Percentiles rank a stretch among this genome's conserved stretches.
Evolutionary conservation across 345 rosid species (phyloP).

Genomic region (Noccaea caerulescens): DNA sequence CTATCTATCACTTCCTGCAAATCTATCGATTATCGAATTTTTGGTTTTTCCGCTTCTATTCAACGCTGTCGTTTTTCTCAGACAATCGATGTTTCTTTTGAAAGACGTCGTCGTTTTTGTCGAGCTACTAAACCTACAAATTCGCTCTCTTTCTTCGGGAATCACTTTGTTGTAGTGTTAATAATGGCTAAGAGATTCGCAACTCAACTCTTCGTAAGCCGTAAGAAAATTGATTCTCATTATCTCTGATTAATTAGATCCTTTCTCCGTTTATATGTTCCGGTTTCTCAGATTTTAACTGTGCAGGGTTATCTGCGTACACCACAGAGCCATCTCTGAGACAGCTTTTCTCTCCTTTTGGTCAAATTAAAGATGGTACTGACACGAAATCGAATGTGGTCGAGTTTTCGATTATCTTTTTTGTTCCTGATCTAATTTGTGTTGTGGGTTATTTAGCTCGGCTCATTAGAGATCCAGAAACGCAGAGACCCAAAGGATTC

Average conservation of each 20-base stretch:
- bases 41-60: neutral
- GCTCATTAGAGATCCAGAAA: slow-evolving; percentile 52
- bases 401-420: slow-evolving; percentile 22
- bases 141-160: neutral
- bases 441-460: slow-evolving; percentile 47
- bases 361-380: slow-evolving; percentile 58
- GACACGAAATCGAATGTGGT: slow-evolving; percentile 23
- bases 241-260: slow-evolving; percentile 45
- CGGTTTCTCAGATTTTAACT: slow-evolving; percentile 48
- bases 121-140: neutral
- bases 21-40: neutral
- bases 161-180: neutral
- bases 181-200: slow-evolving; percentile 51
- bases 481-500: slow-evolving; percentile 71
- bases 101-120: neutral
- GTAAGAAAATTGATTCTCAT: slow-evolving; percentile 42
- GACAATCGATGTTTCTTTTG: too few relatives aligned
- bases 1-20: neutral
- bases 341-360: slow-evolving; percentile 61
- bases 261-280: neutral
- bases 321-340: slow-evolving; percentile 52
- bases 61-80: too few relatives aligned
- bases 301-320: slow-evolving; percentile 61
- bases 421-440: slow-evolving; percentile 33
- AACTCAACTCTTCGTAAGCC: slow-evolving; percentile 59